Evolutionary conservation across 306 rosid genomes (phyloP).

Genomic region (Hylodesmum podocarpum): DNA sequence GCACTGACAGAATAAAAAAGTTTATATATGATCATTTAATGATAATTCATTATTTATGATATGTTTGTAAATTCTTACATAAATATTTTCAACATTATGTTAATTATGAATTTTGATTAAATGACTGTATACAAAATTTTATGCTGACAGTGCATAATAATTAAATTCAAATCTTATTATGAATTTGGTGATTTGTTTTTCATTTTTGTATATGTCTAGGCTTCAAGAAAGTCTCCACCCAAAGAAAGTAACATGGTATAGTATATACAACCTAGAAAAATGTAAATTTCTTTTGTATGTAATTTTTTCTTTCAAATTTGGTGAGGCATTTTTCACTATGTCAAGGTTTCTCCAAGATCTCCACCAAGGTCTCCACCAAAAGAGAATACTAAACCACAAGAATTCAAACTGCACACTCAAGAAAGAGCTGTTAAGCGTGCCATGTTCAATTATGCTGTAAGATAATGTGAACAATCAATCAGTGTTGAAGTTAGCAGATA

Average conservation of each 20-base stretch:
- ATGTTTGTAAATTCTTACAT: no score
- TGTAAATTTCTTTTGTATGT: not conserved
- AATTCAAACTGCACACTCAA: constrained; percentile 77
- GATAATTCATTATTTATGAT: no score
- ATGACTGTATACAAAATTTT: no score
- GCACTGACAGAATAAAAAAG: no score
- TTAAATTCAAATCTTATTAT: no score
- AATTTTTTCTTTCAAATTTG: not conserved
- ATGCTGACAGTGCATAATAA: no score
- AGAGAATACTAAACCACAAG: constrained; percentile 81
- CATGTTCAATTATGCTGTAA: constrained; percentile 83
- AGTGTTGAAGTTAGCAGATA: not conserved
- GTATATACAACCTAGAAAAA: constrained; percentile 19
- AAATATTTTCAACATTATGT: no score
- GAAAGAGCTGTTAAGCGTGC: constrained; percentile 90
- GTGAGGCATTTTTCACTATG: not conserved
- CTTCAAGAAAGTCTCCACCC: constrained; percentile 45
- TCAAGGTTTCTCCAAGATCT: not conserved
- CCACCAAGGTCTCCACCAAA: constrained; percentile 45
- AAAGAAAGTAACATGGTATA: constrained; percentile 38
- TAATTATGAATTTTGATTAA: no score
- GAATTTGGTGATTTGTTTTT: no score
- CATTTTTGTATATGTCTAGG: constrained; percentile 35
- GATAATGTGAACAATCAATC: constrained; percentile 13
- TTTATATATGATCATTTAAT: no score